These are phyloP conservation scores for Myrica gale DNA, from an alignment of 306 rosid genomes.

Conservation along the genomic window DNA sequence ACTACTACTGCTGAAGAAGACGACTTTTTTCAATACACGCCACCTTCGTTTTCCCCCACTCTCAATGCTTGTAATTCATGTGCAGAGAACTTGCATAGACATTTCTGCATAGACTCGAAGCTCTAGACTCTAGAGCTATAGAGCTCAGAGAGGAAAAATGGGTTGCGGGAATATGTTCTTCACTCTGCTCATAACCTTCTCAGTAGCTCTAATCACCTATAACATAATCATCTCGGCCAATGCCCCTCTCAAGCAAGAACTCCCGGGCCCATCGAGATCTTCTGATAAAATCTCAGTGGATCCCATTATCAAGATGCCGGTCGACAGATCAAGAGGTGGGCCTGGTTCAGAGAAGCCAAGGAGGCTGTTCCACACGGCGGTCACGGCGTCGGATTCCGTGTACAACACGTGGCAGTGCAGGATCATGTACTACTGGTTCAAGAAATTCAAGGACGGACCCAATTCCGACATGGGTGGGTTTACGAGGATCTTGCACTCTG, in stretches of 20 bases:
- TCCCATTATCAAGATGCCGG: conserved; percentile 91
- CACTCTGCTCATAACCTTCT: conserved; percentile 62
- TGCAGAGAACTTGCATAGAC: not conserved
- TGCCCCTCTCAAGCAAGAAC: conserved; percentile 77
- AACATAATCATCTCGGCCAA: conserved; percentile 85
- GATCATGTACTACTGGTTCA: conserved; percentile 91
- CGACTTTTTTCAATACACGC: not conserved
- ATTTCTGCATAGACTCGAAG: not conserved
- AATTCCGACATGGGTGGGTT: conserved; percentile 93
- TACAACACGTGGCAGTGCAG: conserved; percentile 98
- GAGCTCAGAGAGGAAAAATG: conserved; percentile 40
- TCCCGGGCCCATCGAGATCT: conserved; percentile 74
- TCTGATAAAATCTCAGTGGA: conserved; percentile 45
- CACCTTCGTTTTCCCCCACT: not conserved
- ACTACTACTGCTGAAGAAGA: not conserved
- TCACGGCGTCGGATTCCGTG: conserved; percentile 86
- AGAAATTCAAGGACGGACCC: conserved; percentile 50
- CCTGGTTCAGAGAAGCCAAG: conserved; percentile 37
- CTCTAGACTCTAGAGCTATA: not conserved
- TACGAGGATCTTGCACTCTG: conserved; percentile 88
- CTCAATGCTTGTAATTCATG: not conserved
- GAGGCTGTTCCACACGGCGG: conserved; percentile 86
- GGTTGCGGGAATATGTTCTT: conserved; percentile 92
- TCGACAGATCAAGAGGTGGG: conserved; percentile 33
- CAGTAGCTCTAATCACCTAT: conserved; percentile 88